phyloP scores from a whole-genome alignment of 306 rosid species.

The Glycine latifolia region DNA sequence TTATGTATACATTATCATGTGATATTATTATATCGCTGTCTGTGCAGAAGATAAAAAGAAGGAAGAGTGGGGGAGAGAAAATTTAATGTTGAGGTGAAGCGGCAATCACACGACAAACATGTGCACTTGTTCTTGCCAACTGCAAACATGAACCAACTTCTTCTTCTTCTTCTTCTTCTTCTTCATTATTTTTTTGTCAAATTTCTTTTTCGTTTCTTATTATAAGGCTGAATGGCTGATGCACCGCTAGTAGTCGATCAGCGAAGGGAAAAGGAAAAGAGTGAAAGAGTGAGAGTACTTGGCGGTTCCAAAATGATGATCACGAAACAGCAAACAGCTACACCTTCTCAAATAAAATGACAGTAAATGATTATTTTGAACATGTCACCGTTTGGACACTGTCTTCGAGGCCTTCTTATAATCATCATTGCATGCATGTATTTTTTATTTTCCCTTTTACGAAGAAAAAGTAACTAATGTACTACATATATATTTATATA shows the following conservation, averaged over 20 bases:
- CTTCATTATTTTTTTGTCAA: not conserved
- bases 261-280: not conserved
- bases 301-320: not conserved
- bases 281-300: not conserved
- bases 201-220: too few species aligned
- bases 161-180: not conserved
- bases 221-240: not conserved
- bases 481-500: too few species aligned
- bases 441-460: not conserved
- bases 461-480: too few species aligned
- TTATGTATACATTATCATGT: too few species aligned
- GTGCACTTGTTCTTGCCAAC: constrained; percentile 32
- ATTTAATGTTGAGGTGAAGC: constrained; percentile 38
- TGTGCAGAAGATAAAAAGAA: not conserved
- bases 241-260: not conserved
- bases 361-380: not conserved
- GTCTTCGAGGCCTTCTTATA: not conserved
- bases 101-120: constrained; percentile 49
- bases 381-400: not conserved
- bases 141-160: not conserved
- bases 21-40: not conserved
- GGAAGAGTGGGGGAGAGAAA: constrained; percentile 14
- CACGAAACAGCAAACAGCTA: not conserved
- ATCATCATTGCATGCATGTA: not conserved
- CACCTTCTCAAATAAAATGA: not conserved